These are phyloP conservation scores for Plectosphaerella sp. DNA, from an alignment of 2,329 filamentous ascomycete species.

Conservation along the genomic window DNA sequence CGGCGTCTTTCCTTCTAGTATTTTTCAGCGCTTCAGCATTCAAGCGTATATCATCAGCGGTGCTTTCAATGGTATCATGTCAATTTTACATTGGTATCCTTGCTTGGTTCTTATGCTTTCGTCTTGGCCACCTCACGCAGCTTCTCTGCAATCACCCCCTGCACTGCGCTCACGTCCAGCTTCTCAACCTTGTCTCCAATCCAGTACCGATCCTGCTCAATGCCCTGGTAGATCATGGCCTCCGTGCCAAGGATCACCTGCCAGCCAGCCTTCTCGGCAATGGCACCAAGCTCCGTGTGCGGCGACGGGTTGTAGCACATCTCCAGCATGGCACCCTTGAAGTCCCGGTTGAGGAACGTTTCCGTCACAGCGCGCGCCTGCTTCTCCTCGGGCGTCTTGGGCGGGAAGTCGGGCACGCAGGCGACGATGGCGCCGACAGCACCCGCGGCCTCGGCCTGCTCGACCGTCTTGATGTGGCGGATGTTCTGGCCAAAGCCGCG, in stretches of 20 bases:
- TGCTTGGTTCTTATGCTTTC: neutral
- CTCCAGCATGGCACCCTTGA: conserved; percentile 68
- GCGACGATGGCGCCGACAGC: conserved; percentile 65
- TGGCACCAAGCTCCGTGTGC: conserved; percentile 59
- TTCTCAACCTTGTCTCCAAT: conserved; percentile 56
- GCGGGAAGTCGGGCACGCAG: conserved; percentile 74
- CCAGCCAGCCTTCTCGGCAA: conserved; percentile 62
- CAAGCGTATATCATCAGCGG: too few relatives aligned
- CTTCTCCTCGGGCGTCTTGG: conserved; percentile 58
- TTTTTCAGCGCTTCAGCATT: too few relatives aligned
- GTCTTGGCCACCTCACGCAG: conserved; percentile 18
- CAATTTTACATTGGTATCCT: too few relatives aligned
- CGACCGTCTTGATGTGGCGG: conserved; percentile 54
- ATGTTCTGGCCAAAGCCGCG: conserved; percentile 57
- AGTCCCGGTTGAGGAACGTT: conserved; percentile 36
- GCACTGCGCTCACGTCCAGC: conserved; percentile 56
- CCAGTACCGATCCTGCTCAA: conserved; percentile 66
- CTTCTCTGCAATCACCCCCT: conserved; percentile 41
- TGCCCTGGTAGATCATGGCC: conserved; percentile 71
- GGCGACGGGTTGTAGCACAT: conserved; percentile 80
- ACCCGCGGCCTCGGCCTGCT: conserved; percentile 55
- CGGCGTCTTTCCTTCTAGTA: too few relatives aligned
- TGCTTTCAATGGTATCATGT: too few relatives aligned
- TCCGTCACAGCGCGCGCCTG: conserved; percentile 53
- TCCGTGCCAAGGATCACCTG: conserved; percentile 72